Conservation (phyloP, 192 early-diverging fungal species). For the Linnemannia exigua region DNA sequence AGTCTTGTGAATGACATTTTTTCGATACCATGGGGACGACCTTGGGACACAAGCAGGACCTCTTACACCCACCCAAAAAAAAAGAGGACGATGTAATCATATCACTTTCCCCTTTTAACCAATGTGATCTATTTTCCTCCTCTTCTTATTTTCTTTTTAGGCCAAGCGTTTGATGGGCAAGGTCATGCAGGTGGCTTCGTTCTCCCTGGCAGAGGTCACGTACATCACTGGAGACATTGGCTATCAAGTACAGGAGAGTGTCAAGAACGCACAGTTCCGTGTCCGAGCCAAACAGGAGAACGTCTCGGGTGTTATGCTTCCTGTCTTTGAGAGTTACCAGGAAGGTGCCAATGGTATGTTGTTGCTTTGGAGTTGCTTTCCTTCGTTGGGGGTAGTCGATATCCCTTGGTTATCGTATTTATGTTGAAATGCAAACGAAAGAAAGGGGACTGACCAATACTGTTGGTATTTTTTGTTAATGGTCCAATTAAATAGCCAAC, state of each 20-base stretch:
- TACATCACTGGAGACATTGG: slow-evolving; percentile 98
- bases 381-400: not conserved
- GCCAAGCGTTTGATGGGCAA: slow-evolving; percentile 99
- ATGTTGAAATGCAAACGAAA: not conserved
- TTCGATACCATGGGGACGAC: not conserved
- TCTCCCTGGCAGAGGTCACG: slow-evolving; percentile 97
- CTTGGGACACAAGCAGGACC: not conserved
- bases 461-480: not conserved
- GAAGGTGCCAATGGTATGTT: slow-evolving; percentile 89
- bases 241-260: slow-evolving; percentile 96
- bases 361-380: not conserved
- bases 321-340: slow-evolving; percentile 89
- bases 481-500: slow-evolving; percentile 71
- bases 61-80: not conserved
- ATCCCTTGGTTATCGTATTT: not conserved
- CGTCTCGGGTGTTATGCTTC: slow-evolving; percentile 96
- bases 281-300: slow-evolving; percentile 96
- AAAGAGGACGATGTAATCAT: not conserved
- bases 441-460: not conserved
- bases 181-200: slow-evolving; percentile 98
- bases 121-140: slow-evolving; percentile 13
- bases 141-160: slow-evolving; percentile 56
- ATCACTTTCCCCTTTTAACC: not conserved
- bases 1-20: not conserved
- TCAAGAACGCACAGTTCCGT: slow-evolving; percentile 91